Base-by-base conservation (phyloP, 2,329 filamentous ascomycete genomes). In the Microascus cirrosus region DNA sequence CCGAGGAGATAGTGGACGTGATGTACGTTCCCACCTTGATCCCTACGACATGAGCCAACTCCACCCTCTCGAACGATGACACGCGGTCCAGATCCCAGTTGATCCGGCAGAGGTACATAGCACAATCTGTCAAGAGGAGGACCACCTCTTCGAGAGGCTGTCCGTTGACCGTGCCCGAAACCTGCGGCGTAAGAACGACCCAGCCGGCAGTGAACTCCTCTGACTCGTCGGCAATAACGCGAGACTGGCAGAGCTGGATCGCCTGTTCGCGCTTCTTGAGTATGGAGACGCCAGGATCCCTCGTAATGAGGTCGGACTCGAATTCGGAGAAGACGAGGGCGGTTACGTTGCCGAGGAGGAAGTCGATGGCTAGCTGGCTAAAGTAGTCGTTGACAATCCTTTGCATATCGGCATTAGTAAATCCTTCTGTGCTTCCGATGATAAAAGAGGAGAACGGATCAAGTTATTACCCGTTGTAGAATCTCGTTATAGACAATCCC, bases 311-410 rank as follows among this genome's bases (percentile, higher is more conserved):
- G 64, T 92, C 88, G 18, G 87, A 84, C 67, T 96, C 91, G 62
- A 99, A 99, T 63, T 99, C 94, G 59, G 93, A 89, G 67, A 97
- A 97, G 2, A 96, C 87, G 18, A 85, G 78, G 1, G 85, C 86
- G 0, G 87, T 90, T 12, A 95, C 89, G 63, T 94, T 94, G 22
- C 94, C 94, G 0, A 97, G 81, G 3, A 96, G 80, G 67, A 94
- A 97, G 69, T 99, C 94, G 62, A 99, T 96, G 55, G 89, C 90
- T 0, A 91, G 89, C 69, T 99, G 94, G 24, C 92, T 88, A 71
- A 97, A 97, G 70, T 95, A 96, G 72, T 99, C 94, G 64, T 95
- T 96, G 62, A 99, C 91, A 72, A 97, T 94, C 63, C 96, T 97
- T 50, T 12, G 45, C 22, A 22, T 22, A 22, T 4, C 6, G 12